phyloP scores from a whole-genome alignment of 176 grass and related monocot genomes.

The Poa pratensis region DNA sequence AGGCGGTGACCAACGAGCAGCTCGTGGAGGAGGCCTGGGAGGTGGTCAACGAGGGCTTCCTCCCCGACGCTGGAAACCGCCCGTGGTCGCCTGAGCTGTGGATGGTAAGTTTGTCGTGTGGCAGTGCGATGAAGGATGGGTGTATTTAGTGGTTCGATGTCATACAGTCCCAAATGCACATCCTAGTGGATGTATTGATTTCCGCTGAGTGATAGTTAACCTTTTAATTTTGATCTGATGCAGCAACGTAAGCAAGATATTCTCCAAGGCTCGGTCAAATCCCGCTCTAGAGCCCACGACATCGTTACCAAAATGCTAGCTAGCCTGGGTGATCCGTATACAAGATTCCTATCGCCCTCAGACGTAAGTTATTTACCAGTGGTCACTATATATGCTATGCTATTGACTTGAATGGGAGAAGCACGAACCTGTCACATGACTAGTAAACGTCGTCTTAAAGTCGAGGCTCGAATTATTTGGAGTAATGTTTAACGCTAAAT shows the following conservation, averaged over 20 bases:
- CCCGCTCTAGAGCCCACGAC: conserved; percentile 81
- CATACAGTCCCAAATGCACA: conserved; percentile 8
- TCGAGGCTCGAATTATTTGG: neutral
- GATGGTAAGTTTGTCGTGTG: conserved; percentile 48
- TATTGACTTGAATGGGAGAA: neutral
- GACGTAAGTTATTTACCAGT: conserved; percentile 61
- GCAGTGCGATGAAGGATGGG: neutral
- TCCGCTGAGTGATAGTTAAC: too few species aligned
- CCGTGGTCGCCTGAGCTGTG: conserved; percentile 84
- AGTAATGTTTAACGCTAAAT: conserved; percentile 1
- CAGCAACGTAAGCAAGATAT: conserved; percentile 86
- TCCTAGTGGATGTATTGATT: too few species aligned
- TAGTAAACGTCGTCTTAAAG: neutral
- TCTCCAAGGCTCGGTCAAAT: conserved; percentile 69
- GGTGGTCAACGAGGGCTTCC: conserved; percentile 84
- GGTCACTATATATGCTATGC: neutral
- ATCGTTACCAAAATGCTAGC: conserved; percentile 84
- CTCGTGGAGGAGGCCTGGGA: conserved; percentile 98
- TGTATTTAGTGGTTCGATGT: neutral
- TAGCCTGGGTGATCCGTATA: conserved; percentile 87
- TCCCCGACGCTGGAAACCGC: conserved; percentile 61
- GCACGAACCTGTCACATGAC: neutral
- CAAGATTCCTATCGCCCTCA: conserved; percentile 81
- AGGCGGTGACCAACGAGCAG: conserved; percentile 67
- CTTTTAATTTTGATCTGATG: conserved; percentile 29